Percentiles rank a stretch among this genome's conserved stretches.
Conservation (phyloP, 192 early-diverging fungal species). For the Cetraspora pellucida region DNA sequence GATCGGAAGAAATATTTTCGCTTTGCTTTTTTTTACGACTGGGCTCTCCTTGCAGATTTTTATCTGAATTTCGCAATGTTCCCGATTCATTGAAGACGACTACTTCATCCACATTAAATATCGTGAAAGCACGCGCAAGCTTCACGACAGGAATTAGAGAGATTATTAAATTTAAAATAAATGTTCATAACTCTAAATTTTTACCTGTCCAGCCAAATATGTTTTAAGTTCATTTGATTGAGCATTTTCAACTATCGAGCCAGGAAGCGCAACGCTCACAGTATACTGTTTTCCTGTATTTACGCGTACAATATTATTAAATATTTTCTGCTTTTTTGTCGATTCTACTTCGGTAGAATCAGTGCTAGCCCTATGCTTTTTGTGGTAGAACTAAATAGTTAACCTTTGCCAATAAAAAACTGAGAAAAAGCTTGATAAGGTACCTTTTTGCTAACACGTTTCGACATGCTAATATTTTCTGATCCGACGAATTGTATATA, state of each 20-base stretch:
- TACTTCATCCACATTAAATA: slow-evolving; percentile 70
- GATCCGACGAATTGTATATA: too few species aligned
- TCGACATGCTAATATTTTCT: too few species aligned
- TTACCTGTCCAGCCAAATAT: slow-evolving; percentile 70
- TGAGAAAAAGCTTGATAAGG: too few species aligned
- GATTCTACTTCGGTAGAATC: too few species aligned
- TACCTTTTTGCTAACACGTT: too few species aligned
- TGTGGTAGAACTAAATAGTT: too few species aligned
- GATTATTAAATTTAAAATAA: too few species aligned
- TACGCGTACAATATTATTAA: too few species aligned
- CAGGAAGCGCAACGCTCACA: slow-evolving; percentile 66
- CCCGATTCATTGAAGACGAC: slow-evolving; percentile 64
- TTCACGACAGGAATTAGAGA: slow-evolving; percentile 10
- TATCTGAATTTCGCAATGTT: neutral
- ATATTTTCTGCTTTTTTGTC: too few species aligned
- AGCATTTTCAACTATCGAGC: slow-evolving; percentile 64
- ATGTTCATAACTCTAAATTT: too few species aligned
- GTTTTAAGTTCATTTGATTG: slow-evolving; percentile 68
- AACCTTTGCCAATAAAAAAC: too few species aligned
- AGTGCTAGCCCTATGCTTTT: too few species aligned
- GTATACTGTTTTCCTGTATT: slow-evolving; percentile 46
- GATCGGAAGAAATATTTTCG: slow-evolving; percentile 48
- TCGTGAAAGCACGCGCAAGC: slow-evolving; percentile 60
- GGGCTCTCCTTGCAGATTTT: slow-evolving; percentile 12
- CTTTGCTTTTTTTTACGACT: slow-evolving; percentile 46